Conservation (phyloP, 148 eudicot genomes). For the Rhododendron molle region DNA sequence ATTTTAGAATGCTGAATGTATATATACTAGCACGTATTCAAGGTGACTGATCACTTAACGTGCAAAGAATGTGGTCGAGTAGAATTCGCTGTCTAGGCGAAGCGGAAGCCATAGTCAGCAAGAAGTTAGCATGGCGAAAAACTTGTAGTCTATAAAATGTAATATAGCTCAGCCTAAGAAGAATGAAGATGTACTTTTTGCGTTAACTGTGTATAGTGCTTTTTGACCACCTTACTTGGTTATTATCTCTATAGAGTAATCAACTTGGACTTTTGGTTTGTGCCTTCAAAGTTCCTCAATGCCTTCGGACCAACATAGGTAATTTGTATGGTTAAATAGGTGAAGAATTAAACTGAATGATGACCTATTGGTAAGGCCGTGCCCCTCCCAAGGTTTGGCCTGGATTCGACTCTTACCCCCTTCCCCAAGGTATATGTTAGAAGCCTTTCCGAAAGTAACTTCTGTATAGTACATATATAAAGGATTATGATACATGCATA, state of each 20-base stretch:
- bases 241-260: background rate
- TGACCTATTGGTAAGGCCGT: background rate
- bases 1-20: background rate
- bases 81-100: background rate
- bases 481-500: background rate
- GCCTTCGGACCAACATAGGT: background rate
- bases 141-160: background rate
- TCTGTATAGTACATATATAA: background rate
- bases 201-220: background rate
- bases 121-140: background rate
- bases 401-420: background rate
- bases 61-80: background rate
- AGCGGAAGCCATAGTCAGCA: background rate
- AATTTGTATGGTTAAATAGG: background rate
- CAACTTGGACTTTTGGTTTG: background rate
- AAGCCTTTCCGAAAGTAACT: background rate
- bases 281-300: background rate
- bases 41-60: background rate
- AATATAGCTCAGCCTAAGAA: background rate
- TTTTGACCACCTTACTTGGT: constrained; percentile 5
- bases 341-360: background rate
- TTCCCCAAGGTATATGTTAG: background rate
- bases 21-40: background rate
- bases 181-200: background rate
- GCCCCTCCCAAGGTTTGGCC: background rate